Evolutionary conservation across 2,329 filamentous ascomycete genomes (phyloP).

Genomic region (Periconia sp.): DNA sequence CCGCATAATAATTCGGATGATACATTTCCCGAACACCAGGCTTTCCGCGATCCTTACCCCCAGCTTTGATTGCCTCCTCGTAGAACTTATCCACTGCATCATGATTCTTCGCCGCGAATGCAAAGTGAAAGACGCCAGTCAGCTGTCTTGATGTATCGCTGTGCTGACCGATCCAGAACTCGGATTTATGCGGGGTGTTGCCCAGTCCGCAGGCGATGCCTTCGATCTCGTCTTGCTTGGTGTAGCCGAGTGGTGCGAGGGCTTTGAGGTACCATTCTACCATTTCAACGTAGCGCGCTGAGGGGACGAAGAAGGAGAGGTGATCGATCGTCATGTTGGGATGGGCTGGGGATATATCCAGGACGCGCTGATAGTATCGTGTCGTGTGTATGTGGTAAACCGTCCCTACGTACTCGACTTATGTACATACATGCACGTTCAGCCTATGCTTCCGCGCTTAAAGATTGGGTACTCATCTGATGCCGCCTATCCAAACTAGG

Average conservation of each 20-base stretch:
- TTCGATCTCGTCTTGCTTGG: slow-evolving; percentile 22
- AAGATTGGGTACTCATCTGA: too few relatives aligned
- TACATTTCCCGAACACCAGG: slow-evolving; percentile 26
- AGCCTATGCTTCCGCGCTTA: too few relatives aligned
- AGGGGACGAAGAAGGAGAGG: slow-evolving; percentile 20
- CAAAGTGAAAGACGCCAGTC: slow-evolving; percentile 15
- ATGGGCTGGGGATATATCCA: too few relatives aligned
- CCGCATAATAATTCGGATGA: slow-evolving; percentile 30
- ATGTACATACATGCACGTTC: too few relatives aligned
- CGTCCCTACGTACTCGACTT: too few relatives aligned
- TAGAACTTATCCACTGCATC: slow-evolving; percentile 22
- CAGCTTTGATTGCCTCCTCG: slow-evolving; percentile 24
- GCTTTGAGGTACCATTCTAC: slow-evolving; percentile 24
- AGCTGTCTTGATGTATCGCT: slow-evolving; percentile 2
- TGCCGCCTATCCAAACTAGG: too few relatives aligned
- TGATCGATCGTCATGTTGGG: slow-evolving; percentile 49
- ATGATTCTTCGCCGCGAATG: slow-evolving; percentile 21
- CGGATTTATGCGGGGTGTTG: slow-evolving; percentile 5
- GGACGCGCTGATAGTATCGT: too few relatives aligned
- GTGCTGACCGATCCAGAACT: slow-evolving; percentile 20
- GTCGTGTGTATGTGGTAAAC: too few relatives aligned
- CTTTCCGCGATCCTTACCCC: slow-evolving; percentile 26
- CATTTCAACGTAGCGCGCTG: slow-evolving; percentile 18
- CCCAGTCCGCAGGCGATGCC: slow-evolving; percentile 19
- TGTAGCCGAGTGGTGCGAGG: slow-evolving; percentile 29